Conservation (phyloP, 768 basidiomycete species). For the Termitomyces eurrhizus region DNA sequence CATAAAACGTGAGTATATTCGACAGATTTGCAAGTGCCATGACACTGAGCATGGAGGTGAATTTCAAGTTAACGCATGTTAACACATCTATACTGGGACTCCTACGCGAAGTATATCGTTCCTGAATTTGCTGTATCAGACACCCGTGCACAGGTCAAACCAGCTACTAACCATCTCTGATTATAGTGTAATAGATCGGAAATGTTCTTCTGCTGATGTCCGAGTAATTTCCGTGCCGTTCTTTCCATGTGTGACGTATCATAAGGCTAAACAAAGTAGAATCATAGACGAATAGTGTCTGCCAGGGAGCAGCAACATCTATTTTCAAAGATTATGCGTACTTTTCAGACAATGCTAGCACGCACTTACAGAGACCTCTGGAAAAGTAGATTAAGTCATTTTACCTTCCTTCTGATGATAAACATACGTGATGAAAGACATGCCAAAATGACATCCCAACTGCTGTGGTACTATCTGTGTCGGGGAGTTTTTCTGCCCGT, state of each 20-base stretch:
- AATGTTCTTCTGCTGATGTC: neutral
- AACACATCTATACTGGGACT: neutral
- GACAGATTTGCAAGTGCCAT: neutral
- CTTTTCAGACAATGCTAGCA: neutral
- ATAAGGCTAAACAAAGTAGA: neutral
- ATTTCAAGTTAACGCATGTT: neutral
- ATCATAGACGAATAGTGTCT: neutral
- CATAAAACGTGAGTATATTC: neutral
- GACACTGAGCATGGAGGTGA: neutral
- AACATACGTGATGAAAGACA: too few relatives aligned
- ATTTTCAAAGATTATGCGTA: neutral
- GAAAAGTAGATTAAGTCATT: neutral
- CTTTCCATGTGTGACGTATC: neutral
- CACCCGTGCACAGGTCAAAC: neutral
- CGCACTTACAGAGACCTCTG: neutral
- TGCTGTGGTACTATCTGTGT: neutral
- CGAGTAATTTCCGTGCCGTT: neutral
- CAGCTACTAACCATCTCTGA: neutral
- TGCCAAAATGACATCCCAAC: too few relatives aligned
- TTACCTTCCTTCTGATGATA: too few relatives aligned
- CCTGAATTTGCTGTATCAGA: neutral
- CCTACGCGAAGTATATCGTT: neutral
- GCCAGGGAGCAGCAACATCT: neutral
- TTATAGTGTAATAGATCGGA: neutral
- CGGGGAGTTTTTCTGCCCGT: neutral